Evolutionary conservation across 169 alveolate genomes (phyloP), one percentile per base, ranked within the genome.

Genomic region (Plasmodium gonderi): DNA sequence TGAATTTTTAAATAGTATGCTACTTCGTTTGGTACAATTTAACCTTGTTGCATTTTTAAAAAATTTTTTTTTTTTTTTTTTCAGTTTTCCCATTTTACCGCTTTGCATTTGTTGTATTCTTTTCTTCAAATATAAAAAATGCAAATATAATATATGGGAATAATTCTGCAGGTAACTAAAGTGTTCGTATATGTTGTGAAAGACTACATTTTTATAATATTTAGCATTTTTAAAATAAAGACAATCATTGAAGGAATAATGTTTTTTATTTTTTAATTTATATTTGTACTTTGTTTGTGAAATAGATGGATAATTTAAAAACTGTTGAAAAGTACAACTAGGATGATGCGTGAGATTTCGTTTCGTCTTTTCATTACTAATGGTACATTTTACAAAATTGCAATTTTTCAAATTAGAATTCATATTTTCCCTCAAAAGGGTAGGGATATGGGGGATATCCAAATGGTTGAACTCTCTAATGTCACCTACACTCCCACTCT

Each of bases 231-330:
- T 83, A 72, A 69, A 83, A 76, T 44, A 51, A 69, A 69, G 77
- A 47, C 26, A 45, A 83, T 83, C 36, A 40, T 83, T 74, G 64
- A 83, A 65, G 23, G 33, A 47, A 29, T 33, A 47, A 54, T 31
- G 17, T n/a, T 69, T 83, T 45, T 69, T 82, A 69, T 40, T 36
- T 64, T 14, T 69, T 72, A 83, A 72, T 83, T 83, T 83, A 72
- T 83, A 83, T 69, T 72, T 83, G 64, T 83, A 83, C 20, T 44
- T 72, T 20, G 92, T 83, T 83, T 83, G 92, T 6, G 92, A 83
- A 29, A 83, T 68, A 76, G 75, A 69, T 51, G 92, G 92, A 42
- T 69, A 83, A 54, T 51, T 31, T 36, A 83, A 64, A 8, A 83
- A 83, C 17, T 72, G n/a, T 17, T 47, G 23, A 60, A 64, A 29